Conservation (phyloP, 2,329 filamentous ascomycete species). For the Aspergillus vadensis region DNA sequence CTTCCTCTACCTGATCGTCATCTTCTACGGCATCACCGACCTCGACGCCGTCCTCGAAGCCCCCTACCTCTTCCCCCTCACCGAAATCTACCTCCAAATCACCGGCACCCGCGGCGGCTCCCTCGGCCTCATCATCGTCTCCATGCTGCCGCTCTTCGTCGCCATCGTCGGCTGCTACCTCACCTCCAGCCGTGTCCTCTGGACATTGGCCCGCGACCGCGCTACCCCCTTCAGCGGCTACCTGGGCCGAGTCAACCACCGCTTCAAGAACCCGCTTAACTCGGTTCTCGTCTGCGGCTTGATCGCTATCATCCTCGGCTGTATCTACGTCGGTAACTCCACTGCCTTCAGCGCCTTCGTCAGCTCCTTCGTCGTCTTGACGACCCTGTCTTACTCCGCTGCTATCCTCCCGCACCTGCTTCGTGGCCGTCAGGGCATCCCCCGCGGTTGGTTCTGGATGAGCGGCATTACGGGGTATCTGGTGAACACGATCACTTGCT, state of each 20-base stretch:
- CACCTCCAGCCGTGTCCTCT: slow-evolving; percentile 59
- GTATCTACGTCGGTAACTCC: slow-evolving; percentile 53
- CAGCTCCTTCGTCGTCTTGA: slow-evolving; percentile 56
- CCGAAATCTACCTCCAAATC: slow-evolving; percentile 46
- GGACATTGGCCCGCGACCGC: slow-evolving; percentile 57
- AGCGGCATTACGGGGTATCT: slow-evolving; percentile 46
- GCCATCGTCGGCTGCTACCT: slow-evolving; percentile 55
- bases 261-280: slow-evolving; percentile 56
- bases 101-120: slow-evolving; percentile 49
- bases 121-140: slow-evolving; percentile 56
- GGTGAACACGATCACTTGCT: slow-evolving; percentile 51
- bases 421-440: slow-evolving; percentile 51
- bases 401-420: slow-evolving; percentile 53
- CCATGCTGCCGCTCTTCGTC: slow-evolving; percentile 53
- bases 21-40: slow-evolving; percentile 50
- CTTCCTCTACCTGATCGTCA: slow-evolving; percentile 46
- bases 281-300: slow-evolving; percentile 54
- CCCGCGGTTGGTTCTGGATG: slow-evolving; percentile 53
- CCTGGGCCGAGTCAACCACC: slow-evolving; percentile 53
- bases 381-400: slow-evolving; percentile 52
- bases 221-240: slow-evolving; percentile 56
- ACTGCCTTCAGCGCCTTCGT: slow-evolving; percentile 57
- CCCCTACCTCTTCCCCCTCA: slow-evolving; percentile 41
- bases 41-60: slow-evolving; percentile 14
- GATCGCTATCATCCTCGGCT: slow-evolving; percentile 53